Evolutionary conservation across 2,329 filamentous ascomycete genomes (phyloP).

Genomic region (Penicillium sclerotiorum): DNA sequence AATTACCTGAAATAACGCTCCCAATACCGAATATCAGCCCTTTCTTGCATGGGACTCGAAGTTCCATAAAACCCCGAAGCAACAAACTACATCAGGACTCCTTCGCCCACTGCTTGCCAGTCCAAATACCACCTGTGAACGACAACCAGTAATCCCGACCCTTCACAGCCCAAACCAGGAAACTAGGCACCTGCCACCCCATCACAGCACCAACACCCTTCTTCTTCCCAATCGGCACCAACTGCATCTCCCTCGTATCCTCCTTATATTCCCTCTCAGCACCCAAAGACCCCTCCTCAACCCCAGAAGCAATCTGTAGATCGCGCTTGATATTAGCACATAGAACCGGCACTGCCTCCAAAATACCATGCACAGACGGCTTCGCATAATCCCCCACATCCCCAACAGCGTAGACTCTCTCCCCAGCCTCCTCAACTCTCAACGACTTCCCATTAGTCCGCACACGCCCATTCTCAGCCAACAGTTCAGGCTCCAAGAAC

Average conservation of each 20-base stretch:
- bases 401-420: slow-evolving; percentile 52
- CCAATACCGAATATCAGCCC: too few species aligned
- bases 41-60: too few species aligned
- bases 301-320: slow-evolving; percentile 37
- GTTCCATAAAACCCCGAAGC: neutral
- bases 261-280: slow-evolving; percentile 43
- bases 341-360: slow-evolving; percentile 47
- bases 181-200: slow-evolving; percentile 50
- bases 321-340: slow-evolving; percentile 55
- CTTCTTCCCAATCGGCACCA: slow-evolving; percentile 53
- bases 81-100: slow-evolving; percentile 42
- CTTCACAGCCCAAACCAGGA: slow-evolving; percentile 52
- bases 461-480: slow-evolving; percentile 44
- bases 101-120: slow-evolving; percentile 51
- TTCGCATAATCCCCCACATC: slow-evolving; percentile 47
- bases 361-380: slow-evolving; percentile 48
- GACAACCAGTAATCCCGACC: slow-evolving; percentile 50
- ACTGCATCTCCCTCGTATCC: slow-evolving; percentile 49
- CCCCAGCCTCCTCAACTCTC: slow-evolving; percentile 39
- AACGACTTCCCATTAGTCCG: slow-evolving; percentile 39
- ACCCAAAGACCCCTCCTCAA: slow-evolving; percentile 20
- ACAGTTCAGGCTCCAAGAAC: slow-evolving; percentile 34
- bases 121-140: slow-evolving; percentile 54
- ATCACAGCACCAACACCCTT: slow-evolving; percentile 52
- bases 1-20: too few species aligned